phyloP scores from a whole-genome alignment of 495 filamentous ascomycete species.

The Sphaerosporella brunnea region DNA sequence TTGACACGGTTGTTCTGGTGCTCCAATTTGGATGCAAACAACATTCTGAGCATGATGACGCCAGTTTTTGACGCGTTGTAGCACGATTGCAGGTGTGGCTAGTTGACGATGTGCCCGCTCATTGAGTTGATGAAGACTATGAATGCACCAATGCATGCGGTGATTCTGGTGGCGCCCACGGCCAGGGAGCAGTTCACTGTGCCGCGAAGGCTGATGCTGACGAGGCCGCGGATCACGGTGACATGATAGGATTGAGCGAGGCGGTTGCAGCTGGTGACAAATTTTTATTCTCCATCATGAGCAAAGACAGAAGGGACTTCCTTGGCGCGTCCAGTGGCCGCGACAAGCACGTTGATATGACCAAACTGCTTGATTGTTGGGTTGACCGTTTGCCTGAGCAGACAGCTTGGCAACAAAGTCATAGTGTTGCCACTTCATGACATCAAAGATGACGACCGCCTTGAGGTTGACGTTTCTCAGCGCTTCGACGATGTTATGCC shows the following conservation, averaged over 20 bases:
- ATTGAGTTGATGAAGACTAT: constrained; percentile 62
- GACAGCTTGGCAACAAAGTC: constrained; percentile 46
- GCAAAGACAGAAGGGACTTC: constrained; percentile 25
- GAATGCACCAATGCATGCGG: constrained; percentile 39
- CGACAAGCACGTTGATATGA: constrained; percentile 57
- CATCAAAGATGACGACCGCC: constrained; percentile 56
- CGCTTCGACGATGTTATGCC: constrained; percentile 58
- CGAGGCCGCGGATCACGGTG: constrained; percentile 47
- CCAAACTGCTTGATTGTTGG: constrained; percentile 32
- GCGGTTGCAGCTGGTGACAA: constrained; percentile 37
- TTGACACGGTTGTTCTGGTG: constrained; percentile 58
- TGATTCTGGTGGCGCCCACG: constrained; percentile 47
- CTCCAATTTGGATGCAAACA: constrained; percentile 64
- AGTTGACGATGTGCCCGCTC: constrained; percentile 64
- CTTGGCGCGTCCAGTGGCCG: constrained; percentile 73
- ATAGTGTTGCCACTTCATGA: constrained; percentile 52
- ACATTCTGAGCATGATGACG: constrained; percentile 58
- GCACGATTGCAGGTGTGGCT: constrained; percentile 57
- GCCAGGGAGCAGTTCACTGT: constrained; percentile 52
- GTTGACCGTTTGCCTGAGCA: constrained; percentile 41
- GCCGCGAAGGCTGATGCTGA: constrained; percentile 60
- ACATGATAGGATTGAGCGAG: constrained; percentile 38
- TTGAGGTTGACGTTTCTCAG: constrained; percentile 55
- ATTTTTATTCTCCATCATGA: neutral
- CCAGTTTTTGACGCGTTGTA: constrained; percentile 70